Conservation (phyloP, 306 rosid genomes). For the Bauhinia variegata region DNA sequence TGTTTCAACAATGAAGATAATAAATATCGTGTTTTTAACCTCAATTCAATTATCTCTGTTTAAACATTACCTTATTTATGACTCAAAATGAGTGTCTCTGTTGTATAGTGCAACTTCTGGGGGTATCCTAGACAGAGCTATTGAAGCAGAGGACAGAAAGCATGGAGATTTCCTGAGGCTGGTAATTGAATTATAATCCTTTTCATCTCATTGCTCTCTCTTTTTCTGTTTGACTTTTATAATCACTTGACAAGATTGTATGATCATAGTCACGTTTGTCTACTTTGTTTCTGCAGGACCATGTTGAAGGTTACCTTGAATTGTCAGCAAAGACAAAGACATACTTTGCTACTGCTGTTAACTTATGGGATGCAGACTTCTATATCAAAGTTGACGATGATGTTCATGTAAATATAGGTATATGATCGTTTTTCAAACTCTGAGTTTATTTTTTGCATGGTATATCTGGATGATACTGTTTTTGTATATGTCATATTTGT, state of each 20-base stretch:
- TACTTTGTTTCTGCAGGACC: slow-evolving; percentile 61
- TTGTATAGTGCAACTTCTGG: slow-evolving; percentile 89
- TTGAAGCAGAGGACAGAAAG: slow-evolving; percentile 95
- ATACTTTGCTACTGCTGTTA: slow-evolving; percentile 86
- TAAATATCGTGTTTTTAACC: slow-evolving; percentile 11
- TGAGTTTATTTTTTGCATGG: slow-evolving; percentile 24
- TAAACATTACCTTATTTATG: background rate
- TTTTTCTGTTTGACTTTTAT: slow-evolving; percentile 8
- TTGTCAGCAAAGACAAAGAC: slow-evolving; percentile 92
- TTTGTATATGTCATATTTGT: background rate
- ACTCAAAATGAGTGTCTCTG: too few relatives aligned
- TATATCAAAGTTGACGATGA: slow-evolving; percentile 97
- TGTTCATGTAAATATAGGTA: slow-evolving; percentile 97
- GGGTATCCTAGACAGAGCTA: slow-evolving; percentile 94
- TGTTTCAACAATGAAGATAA: background rate
- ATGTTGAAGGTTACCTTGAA: slow-evolving; percentile 98
- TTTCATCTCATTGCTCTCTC: slow-evolving; percentile 20
- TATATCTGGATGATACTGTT: background rate
- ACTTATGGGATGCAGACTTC: slow-evolving; percentile 96
- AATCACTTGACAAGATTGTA: slow-evolving; percentile 4
- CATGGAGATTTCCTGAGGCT: slow-evolving; percentile 95
- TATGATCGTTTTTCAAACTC: slow-evolving; percentile 17
- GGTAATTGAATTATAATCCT: slow-evolving; percentile 51
- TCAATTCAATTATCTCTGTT: background rate
- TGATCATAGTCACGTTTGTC: slow-evolving; percentile 18